Evolutionary conservation across 305 asterid species (phyloP), one percentile per base, ranked within the genome.

Genomic region (Coffea humblotiana): DNA sequence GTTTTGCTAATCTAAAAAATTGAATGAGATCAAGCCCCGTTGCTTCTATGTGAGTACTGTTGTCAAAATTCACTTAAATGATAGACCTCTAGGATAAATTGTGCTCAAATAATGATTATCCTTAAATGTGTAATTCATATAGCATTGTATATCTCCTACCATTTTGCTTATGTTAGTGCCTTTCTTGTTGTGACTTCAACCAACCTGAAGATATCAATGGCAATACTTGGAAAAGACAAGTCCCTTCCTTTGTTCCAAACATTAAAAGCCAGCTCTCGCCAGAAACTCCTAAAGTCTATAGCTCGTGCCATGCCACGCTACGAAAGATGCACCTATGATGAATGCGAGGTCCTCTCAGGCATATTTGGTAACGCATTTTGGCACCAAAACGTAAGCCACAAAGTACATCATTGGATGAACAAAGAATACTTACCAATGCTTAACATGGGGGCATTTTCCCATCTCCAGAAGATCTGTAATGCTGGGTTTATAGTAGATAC

Each of bases 401-500:
- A 74, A 19, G 51, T 83, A 88, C 94, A 90, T 49, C 0, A 78
- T 48, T 89, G 89, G 89, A 72, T 86, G 83, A 86, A 81, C 88
- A 85, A 78, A 75, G 84, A 79, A 54, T 56, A 76, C 68, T 72
- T 86, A 14, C 80, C 88, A 7, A 68, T 58, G 45, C 83, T 89
- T 5, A 86, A 91, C 27, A 90, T 89, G 92, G 84, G 88, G 8
- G 92, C 88, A 49, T 88, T 90, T 76, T 90, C 88, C 68, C 94
- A 90, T 85, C 83, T 90, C 67, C 78, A 90, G 72, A 81, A 65
- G 35, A 89, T 89, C 10, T 89, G 91, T 40, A 86, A 78, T 3
- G 79, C 91, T 0, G 92, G 92, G 37, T 83, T 79, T 77, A 87
- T 90, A 76, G 90, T 89, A 2, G 91, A 90, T 79, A n/a, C 65